Evolutionary conservation across 2,329 filamentous ascomycete species (phyloP).

Genomic region (Colletotrichum sp.): DNA sequence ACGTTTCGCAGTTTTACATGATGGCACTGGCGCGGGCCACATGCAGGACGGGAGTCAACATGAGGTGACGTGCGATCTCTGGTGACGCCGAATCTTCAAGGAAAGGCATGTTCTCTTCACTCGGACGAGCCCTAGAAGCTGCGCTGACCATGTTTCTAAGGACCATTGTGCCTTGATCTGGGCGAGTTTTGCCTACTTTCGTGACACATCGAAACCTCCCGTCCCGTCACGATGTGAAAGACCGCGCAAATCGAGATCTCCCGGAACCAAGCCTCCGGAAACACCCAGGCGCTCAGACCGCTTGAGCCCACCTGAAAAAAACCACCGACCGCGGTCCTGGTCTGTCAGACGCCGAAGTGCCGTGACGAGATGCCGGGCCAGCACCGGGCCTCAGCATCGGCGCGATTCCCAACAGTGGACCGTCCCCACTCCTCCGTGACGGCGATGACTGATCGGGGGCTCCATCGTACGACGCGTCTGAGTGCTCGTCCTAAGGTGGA

Average conservation of each 20-base stretch:
- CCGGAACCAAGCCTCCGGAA: background rate
- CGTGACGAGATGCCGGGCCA: background rate
- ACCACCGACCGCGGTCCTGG: background rate
- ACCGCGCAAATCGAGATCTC: background rate
- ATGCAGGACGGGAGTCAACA: background rate
- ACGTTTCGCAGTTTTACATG: background rate
- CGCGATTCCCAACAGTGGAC: background rate
- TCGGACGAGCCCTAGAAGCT: background rate
- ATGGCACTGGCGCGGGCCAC: background rate
- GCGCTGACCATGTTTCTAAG: background rate
- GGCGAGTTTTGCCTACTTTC: background rate
- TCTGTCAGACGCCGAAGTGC: background rate
- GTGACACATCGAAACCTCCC: background rate
- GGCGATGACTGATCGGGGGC: constrained; percentile 17
- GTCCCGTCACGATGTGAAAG: background rate
- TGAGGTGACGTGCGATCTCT: background rate
- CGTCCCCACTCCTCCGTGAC: constrained; percentile 7
- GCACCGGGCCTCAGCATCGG: background rate
- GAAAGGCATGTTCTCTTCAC: background rate
- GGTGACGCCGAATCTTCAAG: background rate
- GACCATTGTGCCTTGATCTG: background rate
- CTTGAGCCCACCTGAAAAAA: background rate
- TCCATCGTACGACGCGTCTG: constrained; percentile 4
- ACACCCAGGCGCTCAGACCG: background rate
- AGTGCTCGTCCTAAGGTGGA: background rate